Evolutionary conservation across 345 rosid genomes (phyloP), one percentile per base, ranked within the genome.

Genomic region (Aquilaria malaccensis): DNA sequence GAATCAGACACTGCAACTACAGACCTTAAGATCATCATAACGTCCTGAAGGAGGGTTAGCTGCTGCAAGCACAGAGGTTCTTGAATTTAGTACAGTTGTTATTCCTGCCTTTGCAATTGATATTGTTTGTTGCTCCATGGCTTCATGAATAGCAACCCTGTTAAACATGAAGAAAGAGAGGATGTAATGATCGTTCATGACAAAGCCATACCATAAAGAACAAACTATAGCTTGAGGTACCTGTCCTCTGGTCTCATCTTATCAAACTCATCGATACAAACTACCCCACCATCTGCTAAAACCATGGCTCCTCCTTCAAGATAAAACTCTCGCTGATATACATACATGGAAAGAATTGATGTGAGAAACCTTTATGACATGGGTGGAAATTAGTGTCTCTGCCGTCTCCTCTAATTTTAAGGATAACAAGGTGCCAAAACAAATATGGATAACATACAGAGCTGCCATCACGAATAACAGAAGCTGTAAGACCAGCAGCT

Each of bases 251-350:
- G 87, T 76, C 96, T 87, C 99, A 94, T 94, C 81, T 94, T 94
- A 81, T 94, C 95, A 64, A 93, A 94, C 77, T 90, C 99, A 52
- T 90, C 97, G 56, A 94, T 94, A 71, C 99, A 94, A 43, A 90
- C 97, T 68, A 94, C 97, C 50, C 99, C 99, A 56, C 97, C 97
- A 76, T 94, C 97, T 33, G 92, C 97, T 82, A 94, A 81, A 74
- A 94, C 99, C 97, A 94, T 94, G 65, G 97, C 99, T 69, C 99
- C 99, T 47, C 97, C 99, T 83, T 90, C 99, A 48, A 93, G 97
- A 75, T 94, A 94, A 78, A 94, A 94, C 74, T 94, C 99, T 6
- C 95, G 87, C 99, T 87, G 81, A 72, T 60, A 68, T 43, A 2
- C n/a, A 37, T 66, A 31, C 68, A 3, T 65, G 50, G 50, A 46